phyloP scores from a whole-genome alignment of 805 yeast species.

The Metschnikowia gelsemii region DNA sequence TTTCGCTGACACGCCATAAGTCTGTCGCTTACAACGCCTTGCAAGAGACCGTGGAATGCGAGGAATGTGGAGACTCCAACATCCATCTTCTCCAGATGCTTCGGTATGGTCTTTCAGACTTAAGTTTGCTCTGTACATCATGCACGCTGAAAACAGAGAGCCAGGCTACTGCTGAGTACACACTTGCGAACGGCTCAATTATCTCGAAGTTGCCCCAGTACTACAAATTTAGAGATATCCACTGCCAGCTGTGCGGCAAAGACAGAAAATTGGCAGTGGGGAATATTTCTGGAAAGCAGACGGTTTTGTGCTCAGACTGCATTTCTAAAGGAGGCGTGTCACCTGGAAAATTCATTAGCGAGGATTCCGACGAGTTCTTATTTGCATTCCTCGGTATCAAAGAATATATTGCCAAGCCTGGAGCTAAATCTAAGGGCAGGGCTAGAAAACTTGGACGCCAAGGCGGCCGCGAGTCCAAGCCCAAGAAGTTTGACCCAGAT shows the following conservation, averaged over 20 bases:
- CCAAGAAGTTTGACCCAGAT: slow-evolving; percentile 27
- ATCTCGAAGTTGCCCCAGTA: slow-evolving; percentile 48
- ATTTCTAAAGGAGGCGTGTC: slow-evolving; percentile 21
- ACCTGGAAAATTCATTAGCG: slow-evolving; percentile 36
- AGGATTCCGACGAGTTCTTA: slow-evolving; percentile 47
- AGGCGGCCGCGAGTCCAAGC: slow-evolving; percentile 23
- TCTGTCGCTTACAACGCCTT: slow-evolving; percentile 30
- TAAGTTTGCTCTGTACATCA: slow-evolving; percentile 47
- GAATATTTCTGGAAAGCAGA: slow-evolving; percentile 18
- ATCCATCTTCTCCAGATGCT: slow-evolving; percentile 52
- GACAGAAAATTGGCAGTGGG: slow-evolving; percentile 43
- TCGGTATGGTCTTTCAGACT: slow-evolving; percentile 55
- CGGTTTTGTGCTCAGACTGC: slow-evolving; percentile 47
- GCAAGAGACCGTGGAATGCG: slow-evolving; percentile 51
- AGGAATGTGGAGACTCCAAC: slow-evolving; percentile 53
- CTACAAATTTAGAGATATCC: slow-evolving; percentile 49
- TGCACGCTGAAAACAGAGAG: slow-evolving; percentile 46
- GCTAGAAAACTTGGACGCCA: slow-evolving; percentile 33
- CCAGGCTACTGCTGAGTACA: slow-evolving; percentile 47
- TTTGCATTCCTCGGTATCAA: slow-evolving; percentile 49
- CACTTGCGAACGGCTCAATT: slow-evolving; percentile 56
- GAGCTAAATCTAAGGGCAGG: slow-evolving; percentile 28
- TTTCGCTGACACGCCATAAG: slow-evolving; percentile 54
- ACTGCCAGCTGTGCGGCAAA: slow-evolving; percentile 45
- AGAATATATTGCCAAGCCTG: slow-evolving; percentile 32